phyloP scores from a whole-genome alignment of 1,284 basidiomycete species.

The Polyporus tsugae region DNA sequence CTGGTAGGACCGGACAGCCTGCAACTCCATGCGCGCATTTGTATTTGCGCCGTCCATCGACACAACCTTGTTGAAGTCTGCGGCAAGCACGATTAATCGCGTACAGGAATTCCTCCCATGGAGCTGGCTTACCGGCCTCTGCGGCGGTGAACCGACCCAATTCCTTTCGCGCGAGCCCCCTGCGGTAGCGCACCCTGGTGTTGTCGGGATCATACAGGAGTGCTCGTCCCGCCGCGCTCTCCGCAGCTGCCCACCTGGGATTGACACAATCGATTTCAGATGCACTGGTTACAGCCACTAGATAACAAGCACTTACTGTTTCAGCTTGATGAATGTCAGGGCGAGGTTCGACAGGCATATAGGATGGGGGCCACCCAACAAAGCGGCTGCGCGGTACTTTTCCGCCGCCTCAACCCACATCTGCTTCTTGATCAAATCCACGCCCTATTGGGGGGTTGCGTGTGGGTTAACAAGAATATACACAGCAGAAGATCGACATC shows the following conservation, averaged over 20 bases:
- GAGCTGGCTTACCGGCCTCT: slow-evolving; percentile 45
- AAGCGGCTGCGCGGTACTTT: slow-evolving; percentile 36
- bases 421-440: slow-evolving; percentile 34
- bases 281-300: neutral
- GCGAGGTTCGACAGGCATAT: slow-evolving; percentile 52
- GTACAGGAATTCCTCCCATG: slow-evolving; percentile 48
- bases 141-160: slow-evolving; percentile 46
- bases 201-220: slow-evolving; percentile 51
- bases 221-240: slow-evolving; percentile 50
- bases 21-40: neutral
- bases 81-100: neutral
- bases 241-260: slow-evolving; percentile 46
- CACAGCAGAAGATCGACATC: neutral
- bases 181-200: slow-evolving; percentile 51
- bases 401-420: slow-evolving; percentile 36
- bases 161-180: slow-evolving; percentile 52
- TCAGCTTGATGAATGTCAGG: slow-evolving; percentile 49
- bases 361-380: slow-evolving; percentile 35
- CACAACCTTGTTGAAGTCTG: neutral
- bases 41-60: neutral
- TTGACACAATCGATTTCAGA: neutral
- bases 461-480: neutral
- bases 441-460: slow-evolving; percentile 33
- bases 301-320: slow-evolving; percentile 33
- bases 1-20: neutral